Evolutionary conservation across 768 basidiomycete species (phyloP), one percentile per base, ranked within the genome.

Genomic region (Hypholoma sublateritium): DNA sequence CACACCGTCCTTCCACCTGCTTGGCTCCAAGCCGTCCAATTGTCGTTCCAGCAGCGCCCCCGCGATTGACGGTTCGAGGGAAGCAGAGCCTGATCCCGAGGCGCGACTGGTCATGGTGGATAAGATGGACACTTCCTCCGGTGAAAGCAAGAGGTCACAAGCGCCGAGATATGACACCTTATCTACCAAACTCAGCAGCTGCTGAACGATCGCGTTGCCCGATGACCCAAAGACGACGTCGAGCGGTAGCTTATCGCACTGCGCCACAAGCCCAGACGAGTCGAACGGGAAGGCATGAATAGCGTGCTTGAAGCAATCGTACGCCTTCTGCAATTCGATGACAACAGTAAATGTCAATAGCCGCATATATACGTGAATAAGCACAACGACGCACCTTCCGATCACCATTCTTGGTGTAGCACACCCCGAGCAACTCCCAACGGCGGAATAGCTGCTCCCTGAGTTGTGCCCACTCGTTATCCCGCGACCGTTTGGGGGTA

Each of bases 381-480:
- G 32, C 57, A 50, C 57, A 53, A 43, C 50, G 50, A 68, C 77
- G 28, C 44, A 91, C 94, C 80, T 81, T 82, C 19, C 88, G 79
- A 61, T 96, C 89, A 0, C 87, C 88, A 24, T 85, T 85, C 69
- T 91, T 94, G 25, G 81, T 79, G 65, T 84, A 86, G 67, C 91
- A 93, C 4, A 88, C 83, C 0, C 82, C 93, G 22, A 95, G 74
- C 28, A 96, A 69, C 71, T 97, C 93, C 82, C 87, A 95, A 45
- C 93, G 74, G 19, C 86, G 78, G 60, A 80, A 82, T 24, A 94
- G 62, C 58, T 88, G 85, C 32, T 86, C 84, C 56, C 83, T 80
- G 1, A 91, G 74, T 59, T 83, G 80, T 43, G 55, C 73, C 86
- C 87, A 89, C 36, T 75, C 82, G 59, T 59, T 77, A 66, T 70